phyloP scores from a whole-genome alignment of 495 filamentous ascomycete species.

The Tuber microsphaerosporum region DNA sequence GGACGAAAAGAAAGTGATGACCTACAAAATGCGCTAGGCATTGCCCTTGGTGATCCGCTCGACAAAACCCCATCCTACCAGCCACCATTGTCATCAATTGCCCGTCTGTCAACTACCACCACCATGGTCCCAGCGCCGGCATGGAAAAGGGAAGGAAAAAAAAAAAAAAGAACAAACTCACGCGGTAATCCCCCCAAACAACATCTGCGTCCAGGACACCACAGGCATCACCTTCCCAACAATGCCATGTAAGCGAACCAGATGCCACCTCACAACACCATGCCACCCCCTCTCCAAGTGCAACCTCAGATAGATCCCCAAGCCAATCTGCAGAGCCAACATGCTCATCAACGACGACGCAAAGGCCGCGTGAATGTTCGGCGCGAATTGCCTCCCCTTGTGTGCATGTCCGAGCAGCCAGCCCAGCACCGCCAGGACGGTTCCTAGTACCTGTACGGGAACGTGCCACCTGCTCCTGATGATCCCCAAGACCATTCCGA shows the following conservation, averaged over 20 bases:
- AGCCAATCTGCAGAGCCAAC: conserved; percentile 64
- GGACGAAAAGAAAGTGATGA: conserved; percentile 7
- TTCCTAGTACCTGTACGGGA: conserved; percentile 70
- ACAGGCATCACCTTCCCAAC: conserved; percentile 82
- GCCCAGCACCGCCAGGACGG: conserved; percentile 67
- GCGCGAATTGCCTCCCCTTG: conserved; percentile 75
- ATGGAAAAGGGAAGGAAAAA: neutral
- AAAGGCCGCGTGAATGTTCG: conserved; percentile 77
- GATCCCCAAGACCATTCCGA: conserved; percentile 94
- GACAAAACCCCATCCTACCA: conserved; percentile 74
- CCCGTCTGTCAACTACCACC: neutral
- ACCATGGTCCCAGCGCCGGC: neutral
- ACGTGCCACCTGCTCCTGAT: conserved; percentile 90
- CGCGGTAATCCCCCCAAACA: conserved; percentile 89
- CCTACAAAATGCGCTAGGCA: conserved; percentile 77
- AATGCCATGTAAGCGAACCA: conserved; percentile 69
- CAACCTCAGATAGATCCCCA: conserved; percentile 82
- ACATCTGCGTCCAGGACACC: conserved; percentile 85
- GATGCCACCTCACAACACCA: conserved; percentile 62
- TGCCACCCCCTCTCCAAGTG: conserved; percentile 80
- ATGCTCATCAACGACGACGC: conserved; percentile 71
- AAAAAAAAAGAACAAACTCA: conserved; percentile 10
- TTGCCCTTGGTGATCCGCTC: conserved; percentile 83
- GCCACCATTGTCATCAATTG: conserved; percentile 2
- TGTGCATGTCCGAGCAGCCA: conserved; percentile 90